Percentiles rank a stretch among this genome's conserved stretches.
Conservation (phyloP, 1,284 basidiomycete genomes). For the Kwoniella shivajii region DNA sequence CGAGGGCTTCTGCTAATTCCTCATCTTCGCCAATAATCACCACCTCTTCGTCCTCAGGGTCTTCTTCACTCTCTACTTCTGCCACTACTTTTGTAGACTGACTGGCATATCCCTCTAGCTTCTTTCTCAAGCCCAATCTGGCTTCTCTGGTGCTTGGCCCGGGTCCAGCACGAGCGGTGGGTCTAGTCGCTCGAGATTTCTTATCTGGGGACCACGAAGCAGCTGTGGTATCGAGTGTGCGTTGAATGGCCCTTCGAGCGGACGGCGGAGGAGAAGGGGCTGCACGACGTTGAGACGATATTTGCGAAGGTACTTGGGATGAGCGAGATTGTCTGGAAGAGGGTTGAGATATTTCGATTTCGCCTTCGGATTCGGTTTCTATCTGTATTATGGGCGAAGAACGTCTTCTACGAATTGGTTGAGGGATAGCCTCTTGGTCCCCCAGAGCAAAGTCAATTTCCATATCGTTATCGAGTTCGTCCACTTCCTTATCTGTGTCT, state of each 20-base stretch:
- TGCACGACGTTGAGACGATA: not conserved
- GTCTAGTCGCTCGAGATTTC: not conserved
- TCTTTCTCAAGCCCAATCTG: conserved; percentile 14
- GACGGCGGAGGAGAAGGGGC: not conserved
- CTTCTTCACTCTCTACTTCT: conserved; percentile 8
- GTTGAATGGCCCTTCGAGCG: conserved; percentile 4
- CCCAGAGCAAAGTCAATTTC: not conserved
- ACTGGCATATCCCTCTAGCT: conserved; percentile 17
- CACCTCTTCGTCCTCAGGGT: not conserved
- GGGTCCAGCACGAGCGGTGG: conserved; percentile 7
- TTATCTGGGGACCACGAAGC: conserved; percentile 22
- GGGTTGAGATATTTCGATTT: not conserved
- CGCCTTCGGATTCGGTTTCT: conserved; percentile 8
- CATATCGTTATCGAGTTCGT: not conserved
- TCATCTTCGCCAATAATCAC: not conserved
- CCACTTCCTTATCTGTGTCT: not conserved
- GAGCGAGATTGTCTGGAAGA: not conserved
- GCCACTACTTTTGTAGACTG: conserved; percentile 6
- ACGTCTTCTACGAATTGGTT: not conserved
- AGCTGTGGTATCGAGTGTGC: conserved; percentile 12
- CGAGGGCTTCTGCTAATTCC: conserved; percentile 18
- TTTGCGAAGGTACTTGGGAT: not conserved
- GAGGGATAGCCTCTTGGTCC: not conserved
- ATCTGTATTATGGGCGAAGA: conserved; percentile 8
- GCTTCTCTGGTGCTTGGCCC: conserved; percentile 14